Evolutionary conservation across 768 basidiomycete genomes (phyloP), one percentile per base, ranked within the genome.

Genomic region (Boletus insuetus): DNA sequence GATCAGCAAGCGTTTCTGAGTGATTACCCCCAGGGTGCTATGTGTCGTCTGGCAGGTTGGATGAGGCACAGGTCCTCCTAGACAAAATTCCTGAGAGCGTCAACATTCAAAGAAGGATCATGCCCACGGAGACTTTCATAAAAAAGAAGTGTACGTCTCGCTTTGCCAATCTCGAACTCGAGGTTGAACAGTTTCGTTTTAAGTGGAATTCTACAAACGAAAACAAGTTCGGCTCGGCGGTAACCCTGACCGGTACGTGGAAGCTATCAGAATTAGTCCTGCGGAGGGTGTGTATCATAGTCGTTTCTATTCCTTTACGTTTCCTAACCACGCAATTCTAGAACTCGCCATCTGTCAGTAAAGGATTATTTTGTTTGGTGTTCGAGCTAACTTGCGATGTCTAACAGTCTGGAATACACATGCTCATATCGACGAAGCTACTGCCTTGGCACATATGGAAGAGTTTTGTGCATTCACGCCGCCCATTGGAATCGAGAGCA

Each of bases 41-140:
- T 59, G 64, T 86, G 46, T 82, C 84, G 0, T 58, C 84, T 10
- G 78, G 80, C 31, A 75, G 87, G 54, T 66, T 73, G n/a, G 73
- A 74, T 13, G 79, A 82, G 58, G 85, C 87, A 10, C 83, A 87
- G 67, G 69, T 69, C 51, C 69, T 90, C 13, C 65, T 90, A 5
- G 83, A 91, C 55, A 70, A 65, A 13, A 77, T 90, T n/a, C 87
- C 87, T 0, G 74, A 70, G 0, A 64, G 84, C 48, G 73, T 90
- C 12, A 78, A 83, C 19, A 81, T 79, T 66, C 79, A 76, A 69
- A 88, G 83, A 70, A 86, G 83, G 68, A 81, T 83, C 50, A 67
- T 90, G 48, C 88, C 90, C 0, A 88, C 87, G 0, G 90, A 92
- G 61, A 82, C 85, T 4, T 84, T 85, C 52, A 88, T 91, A 51